phyloP scores from a whole-genome alignment of 148 eudicot genomes.

The Fagopyrum esculentum region DNA sequence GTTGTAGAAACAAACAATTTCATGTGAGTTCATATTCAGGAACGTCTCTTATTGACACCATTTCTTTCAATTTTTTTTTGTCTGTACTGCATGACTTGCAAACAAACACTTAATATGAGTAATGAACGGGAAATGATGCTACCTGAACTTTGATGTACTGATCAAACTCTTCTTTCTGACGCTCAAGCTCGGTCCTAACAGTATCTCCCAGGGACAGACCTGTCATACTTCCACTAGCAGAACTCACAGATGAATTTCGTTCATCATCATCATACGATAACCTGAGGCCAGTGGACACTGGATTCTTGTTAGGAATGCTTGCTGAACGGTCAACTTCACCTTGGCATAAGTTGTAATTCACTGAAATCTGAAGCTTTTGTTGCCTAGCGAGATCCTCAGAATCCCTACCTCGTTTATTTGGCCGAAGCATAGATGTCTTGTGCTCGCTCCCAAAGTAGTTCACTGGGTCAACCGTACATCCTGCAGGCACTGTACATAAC shows the following conservation, averaged over 20 bases:
- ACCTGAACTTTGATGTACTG: conserved; percentile 84
- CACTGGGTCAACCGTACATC: conserved; percentile 54
- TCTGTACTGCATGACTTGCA: no score
- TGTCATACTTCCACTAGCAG: conserved; percentile 78
- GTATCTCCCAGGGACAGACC: conserved; percentile 52
- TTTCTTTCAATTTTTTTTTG: no score
- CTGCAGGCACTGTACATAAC: conserved; percentile 44
- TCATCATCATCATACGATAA: conserved; percentile 92
- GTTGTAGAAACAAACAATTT: background rate
- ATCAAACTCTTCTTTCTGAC: conserved; percentile 77
- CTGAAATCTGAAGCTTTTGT: conserved; percentile 65
- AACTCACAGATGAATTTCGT: conserved; percentile 84
- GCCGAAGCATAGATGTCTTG: conserved; percentile 34
- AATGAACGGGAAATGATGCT: background rate
- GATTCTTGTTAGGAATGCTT: conserved; percentile 58
- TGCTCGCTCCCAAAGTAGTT: conserved; percentile 71
- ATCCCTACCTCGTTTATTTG: conserved; percentile 54
- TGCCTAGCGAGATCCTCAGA: conserved; percentile 51
- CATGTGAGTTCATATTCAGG: no score
- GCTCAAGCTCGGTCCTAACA: conserved; percentile 58
- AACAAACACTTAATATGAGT: no score
- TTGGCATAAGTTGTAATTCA: conserved; percentile 41
- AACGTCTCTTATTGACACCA: no score
- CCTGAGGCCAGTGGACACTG: conserved; percentile 82
- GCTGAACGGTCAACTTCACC: conserved; percentile 55